phyloP scores from a whole-genome alignment of 495 filamentous ascomycete species.

The Trichoderma gamsii region DNA sequence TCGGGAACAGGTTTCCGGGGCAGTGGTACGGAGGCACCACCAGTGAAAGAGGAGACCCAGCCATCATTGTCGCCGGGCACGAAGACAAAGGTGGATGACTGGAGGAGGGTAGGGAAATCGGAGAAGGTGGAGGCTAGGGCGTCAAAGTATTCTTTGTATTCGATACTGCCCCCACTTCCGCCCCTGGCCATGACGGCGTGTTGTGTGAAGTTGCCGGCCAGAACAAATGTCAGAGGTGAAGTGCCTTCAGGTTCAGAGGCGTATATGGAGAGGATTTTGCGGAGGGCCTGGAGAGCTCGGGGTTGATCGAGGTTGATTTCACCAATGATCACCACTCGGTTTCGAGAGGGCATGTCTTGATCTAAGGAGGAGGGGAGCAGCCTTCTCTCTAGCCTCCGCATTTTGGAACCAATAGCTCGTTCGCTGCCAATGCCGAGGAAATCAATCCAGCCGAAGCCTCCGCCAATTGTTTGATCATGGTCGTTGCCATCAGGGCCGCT shows the following conservation, averaged over 20 bases:
- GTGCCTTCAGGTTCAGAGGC: conserved; percentile 52
- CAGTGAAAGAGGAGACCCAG: conserved; percentile 79
- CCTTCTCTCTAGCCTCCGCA: conserved; percentile 67
- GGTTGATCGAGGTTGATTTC: conserved; percentile 83
- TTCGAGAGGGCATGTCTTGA: conserved; percentile 21
- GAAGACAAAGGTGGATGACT: conserved; percentile 76
- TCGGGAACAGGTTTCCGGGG: conserved; percentile 73
- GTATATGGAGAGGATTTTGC: conserved; percentile 67
- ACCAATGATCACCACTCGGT: conserved; percentile 65
- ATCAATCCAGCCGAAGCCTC: conserved; percentile 93
- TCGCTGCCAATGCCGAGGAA: conserved; percentile 90
- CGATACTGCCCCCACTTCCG: conserved; percentile 67
- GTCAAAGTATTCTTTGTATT: conserved; percentile 94
- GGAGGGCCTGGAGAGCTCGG: conserved; percentile 65
- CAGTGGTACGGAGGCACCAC: conserved; percentile 68
- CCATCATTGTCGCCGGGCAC: conserved; percentile 95
- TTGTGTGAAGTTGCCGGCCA: conserved; percentile 79
- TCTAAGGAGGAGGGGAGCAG: conserved; percentile 28
- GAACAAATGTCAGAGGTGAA: conserved; percentile 68
- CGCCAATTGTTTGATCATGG: conserved; percentile 57
- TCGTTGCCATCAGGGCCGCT: conserved; percentile 41
- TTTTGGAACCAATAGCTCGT: conserved; percentile 70
- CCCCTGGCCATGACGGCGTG: conserved; percentile 66
- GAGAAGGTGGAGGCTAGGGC: conserved; percentile 72
- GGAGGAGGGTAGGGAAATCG: conserved; percentile 79